Conservation (phyloP, 305 asterid genomes). For the Fraxinus sp. region DNA sequence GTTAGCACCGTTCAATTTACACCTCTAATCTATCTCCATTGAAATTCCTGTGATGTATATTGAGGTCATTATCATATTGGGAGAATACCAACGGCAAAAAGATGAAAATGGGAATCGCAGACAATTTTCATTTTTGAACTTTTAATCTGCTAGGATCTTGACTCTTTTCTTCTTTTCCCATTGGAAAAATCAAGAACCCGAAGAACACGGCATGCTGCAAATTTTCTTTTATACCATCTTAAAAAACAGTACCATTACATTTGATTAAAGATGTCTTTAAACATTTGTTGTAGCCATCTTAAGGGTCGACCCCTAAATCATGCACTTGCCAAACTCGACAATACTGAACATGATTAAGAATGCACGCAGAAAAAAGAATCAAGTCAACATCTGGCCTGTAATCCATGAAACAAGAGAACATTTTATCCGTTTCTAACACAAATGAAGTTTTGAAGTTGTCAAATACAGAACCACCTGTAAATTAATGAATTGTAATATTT, state of each 20-base stretch:
- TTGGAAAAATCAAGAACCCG: slow-evolving; percentile 23
- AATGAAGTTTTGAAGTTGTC: slow-evolving; percentile 27
- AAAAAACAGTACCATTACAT: neutral
- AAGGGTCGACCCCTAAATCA: neutral
- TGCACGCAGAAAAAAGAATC: neutral
- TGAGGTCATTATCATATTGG: neutral
- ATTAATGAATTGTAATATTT: slow-evolving; percentile 34
- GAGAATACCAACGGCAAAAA: slow-evolving; percentile 13
- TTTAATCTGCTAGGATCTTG: slow-evolving; percentile 5
- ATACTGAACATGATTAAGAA: neutral
- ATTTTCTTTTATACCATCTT: neutral
- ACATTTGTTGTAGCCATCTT: neutral
- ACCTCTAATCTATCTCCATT: neutral
- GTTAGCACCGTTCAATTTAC: neutral
- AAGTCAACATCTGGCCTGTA: neutral
- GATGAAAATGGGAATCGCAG: neutral
- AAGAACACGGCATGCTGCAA: slow-evolving; percentile 6
- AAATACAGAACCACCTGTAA: slow-evolving; percentile 29
- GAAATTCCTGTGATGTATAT: neutral
- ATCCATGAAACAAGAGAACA: neutral
- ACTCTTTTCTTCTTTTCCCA: slow-evolving; percentile 23
- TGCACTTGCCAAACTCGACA: neutral
- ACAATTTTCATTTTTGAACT: slow-evolving; percentile 7
- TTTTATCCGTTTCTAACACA: slow-evolving; percentile 10
- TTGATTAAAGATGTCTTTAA: neutral